These are phyloP conservation scores for Melanomma pulvis-pyrius DNA, from an alignment of 495 filamentous ascomycete species.

Conservation along the genomic window DNA sequence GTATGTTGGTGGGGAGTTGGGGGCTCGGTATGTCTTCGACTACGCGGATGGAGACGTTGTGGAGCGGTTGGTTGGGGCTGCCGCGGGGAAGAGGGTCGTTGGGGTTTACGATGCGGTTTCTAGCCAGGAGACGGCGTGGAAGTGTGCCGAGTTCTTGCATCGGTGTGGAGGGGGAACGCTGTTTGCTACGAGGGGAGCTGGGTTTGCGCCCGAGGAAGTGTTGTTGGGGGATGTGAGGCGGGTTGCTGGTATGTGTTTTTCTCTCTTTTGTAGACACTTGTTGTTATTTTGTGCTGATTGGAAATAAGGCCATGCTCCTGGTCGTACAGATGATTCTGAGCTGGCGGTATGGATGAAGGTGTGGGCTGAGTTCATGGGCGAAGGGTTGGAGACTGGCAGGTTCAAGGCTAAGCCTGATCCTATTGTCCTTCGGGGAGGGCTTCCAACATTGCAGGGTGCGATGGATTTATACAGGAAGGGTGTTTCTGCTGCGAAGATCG, in stretches of 20 bases:
- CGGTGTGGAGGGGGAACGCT: conserved; percentile 29
- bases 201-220: neutral
- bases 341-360: conserved; percentile 16
- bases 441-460: conserved; percentile 46
- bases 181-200: neutral
- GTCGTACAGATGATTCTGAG: neutral
- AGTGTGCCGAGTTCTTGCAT: conserved; percentile 30
- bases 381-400: conserved; percentile 25
- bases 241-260: neutral
- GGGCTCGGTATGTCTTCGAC: conserved; percentile 39
- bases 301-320: neutral
- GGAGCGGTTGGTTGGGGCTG: conserved; percentile 41
- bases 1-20: no score
- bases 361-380: conserved; percentile 26
- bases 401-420: conserved; percentile 43
- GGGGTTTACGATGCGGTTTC: conserved; percentile 34
- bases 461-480: conserved; percentile 43
- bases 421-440: conserved; percentile 44
- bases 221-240: conserved; percentile 6
- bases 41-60: conserved; percentile 41
- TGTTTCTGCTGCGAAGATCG: conserved; percentile 48
- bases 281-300: neutral
- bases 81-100: conserved; percentile 12
- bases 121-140: neutral
- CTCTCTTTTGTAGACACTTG: neutral